Conservation (phyloP, 129 eudicot species). For the Tagetes patula region DNA sequence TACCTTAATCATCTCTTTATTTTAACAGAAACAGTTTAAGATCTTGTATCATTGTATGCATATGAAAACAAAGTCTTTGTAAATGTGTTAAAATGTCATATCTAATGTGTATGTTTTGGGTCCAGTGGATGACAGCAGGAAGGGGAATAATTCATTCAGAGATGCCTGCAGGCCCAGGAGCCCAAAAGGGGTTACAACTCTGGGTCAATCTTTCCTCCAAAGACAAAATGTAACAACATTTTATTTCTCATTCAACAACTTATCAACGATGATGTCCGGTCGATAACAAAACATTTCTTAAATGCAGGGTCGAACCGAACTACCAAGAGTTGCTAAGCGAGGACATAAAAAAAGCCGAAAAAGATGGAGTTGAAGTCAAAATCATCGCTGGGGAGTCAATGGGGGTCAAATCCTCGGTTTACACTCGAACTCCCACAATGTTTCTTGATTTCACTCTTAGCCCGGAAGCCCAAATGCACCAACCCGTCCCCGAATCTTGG, state of each 20-base stretch:
- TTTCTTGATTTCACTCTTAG: conserved; percentile 74
- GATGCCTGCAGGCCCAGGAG: conserved; percentile 88
- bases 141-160: conserved; percentile 92
- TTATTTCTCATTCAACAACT: not conserved
- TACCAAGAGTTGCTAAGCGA: conserved; percentile 70
- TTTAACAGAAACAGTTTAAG: not conserved
- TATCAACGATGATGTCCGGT: not conserved
- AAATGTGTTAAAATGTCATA: not conserved
- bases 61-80: too few relatives aligned
- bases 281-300: not conserved
- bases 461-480: conserved; percentile 57
- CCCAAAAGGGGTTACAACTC: conserved; percentile 75
- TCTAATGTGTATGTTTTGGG: conserved; percentile 18
- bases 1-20: not conserved
- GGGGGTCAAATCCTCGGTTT: conserved; percentile 81
- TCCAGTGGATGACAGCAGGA: conserved; percentile 99
- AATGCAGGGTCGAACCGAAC: conserved; percentile 79
- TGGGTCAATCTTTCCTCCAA: conserved; percentile 93
- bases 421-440: conserved; percentile 90
- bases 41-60: too few relatives aligned
- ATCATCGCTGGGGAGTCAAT: conserved; percentile 90
- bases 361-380: conserved; percentile 63
- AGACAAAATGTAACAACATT: conserved; percentile 71
- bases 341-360: conserved; percentile 64
- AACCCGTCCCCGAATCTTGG: conserved; percentile 75